Evolutionary conservation across 148 eudicot species (phyloP), one percentile per base, ranked within the genome.

Genomic region (Chenopodium quinoa): DNA sequence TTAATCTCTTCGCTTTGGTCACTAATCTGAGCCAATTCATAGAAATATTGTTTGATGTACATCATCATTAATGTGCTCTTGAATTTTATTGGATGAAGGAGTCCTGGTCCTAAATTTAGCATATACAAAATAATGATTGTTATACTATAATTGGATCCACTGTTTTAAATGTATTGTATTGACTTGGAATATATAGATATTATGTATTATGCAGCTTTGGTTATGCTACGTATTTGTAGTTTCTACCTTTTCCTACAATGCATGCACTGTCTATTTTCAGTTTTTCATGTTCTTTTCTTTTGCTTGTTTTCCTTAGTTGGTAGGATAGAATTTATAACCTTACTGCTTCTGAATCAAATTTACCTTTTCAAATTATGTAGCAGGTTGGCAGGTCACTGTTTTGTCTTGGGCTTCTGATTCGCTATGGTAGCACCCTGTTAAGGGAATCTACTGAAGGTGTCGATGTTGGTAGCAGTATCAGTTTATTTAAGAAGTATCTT

Each of bases 301-400:
- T 56, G 22, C 22, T 56, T 56, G 74, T 71, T 47, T 70, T 29
- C 31, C 46, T n/a, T 7, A 32, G 50, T 54, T 58, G 48, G 79
- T 47, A 60, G 34, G 50, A 58, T 22, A 44, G 16, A 50, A 40
- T 34, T 64, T 62, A 13, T 31, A 10, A 75, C 31, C 31, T 75
- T 23, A 44, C 71, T 48, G 25, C 77, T 52, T 13, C 75, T 80
- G 81, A 84, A 56, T 40, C 64, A 6, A 16, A 9, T 11, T 70
- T 84, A 65, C 46, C 23, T 8, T 58, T 78, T 78, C 17, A 87
- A 44, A 32, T 73, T 63, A 64, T 88, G 82, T 80, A 96, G 98
- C 98, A 90, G 91, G 91, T 93, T 27, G 93, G 93, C 48, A 93
- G 99, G 27, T 96, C 99, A 80, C 91, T 96, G 72, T 96, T 96